Evolutionary conservation across 2,329 filamentous ascomycete species (phyloP).

Genomic region (Fusarium oligoseptatum): DNA sequence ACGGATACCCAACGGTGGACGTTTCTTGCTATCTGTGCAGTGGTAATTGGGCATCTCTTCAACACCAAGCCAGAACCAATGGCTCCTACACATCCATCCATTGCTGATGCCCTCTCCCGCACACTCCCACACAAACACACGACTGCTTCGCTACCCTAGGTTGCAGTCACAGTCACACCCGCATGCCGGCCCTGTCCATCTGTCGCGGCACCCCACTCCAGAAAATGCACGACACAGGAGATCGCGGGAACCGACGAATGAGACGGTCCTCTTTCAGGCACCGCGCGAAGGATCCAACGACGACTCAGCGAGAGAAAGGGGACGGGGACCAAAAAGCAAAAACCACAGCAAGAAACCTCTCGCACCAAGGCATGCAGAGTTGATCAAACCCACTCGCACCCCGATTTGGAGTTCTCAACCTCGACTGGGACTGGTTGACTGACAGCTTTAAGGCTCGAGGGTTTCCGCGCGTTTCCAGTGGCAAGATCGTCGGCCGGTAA

Average conservation of each 20-base stretch:
- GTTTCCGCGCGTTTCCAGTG: not conserved
- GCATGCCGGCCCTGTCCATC: conserved; percentile 33
- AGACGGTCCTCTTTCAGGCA: conserved; percentile 39
- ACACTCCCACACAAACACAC: conserved; percentile 2
- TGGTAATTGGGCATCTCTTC: not conserved
- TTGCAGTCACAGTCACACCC: conserved; percentile 31
- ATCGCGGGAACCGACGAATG: conserved; percentile 39
- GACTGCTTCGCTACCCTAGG: not conserved
- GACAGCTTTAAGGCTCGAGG: not conserved
- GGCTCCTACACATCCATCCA: not conserved
- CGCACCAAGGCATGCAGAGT: conserved; percentile 1
- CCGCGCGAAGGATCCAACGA: conserved; percentile 24
- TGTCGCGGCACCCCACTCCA: conserved; percentile 15
- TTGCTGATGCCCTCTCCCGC: not conserved
- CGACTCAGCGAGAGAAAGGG: conserved; percentile 20
- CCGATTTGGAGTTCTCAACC: not conserved
- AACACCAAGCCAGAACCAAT: not conserved
- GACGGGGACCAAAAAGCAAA: conserved; percentile 5
- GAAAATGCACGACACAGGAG: conserved; percentile 46
- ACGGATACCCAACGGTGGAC: conserved; percentile 15
- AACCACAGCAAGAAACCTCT: conserved; percentile 5
- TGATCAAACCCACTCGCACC: conserved; percentile 1
- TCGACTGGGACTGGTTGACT: not conserved
- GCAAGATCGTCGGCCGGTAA: not conserved
- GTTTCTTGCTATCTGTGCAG: not conserved